Conservation (phyloP, 768 basidiomycete genomes). For the Mycena galericulata region DNA sequence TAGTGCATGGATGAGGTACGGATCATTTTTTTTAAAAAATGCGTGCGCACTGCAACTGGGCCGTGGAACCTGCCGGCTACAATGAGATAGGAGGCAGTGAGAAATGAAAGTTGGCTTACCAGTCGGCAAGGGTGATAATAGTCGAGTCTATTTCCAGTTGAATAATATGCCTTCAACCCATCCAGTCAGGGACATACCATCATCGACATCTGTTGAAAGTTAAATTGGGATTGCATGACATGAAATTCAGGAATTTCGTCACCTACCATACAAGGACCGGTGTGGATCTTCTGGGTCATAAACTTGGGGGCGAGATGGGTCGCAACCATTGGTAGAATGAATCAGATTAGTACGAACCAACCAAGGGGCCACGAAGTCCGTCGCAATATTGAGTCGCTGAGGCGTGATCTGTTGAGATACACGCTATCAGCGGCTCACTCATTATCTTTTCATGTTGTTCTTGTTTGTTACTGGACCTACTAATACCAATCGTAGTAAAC, state of each 20-base stretch:
- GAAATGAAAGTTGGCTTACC: background rate
- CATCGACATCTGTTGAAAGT: slow-evolving; percentile 11
- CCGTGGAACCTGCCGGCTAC: too few species aligned
- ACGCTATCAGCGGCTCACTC: too few species aligned
- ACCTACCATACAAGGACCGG: background rate
- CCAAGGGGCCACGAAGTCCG: slow-evolving; percentile 9
- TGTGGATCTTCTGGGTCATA: slow-evolving; percentile 23
- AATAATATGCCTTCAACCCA: background rate
- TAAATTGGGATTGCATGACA: background rate
- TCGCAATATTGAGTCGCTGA: slow-evolving; percentile 12
- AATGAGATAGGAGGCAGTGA: too few species aligned
- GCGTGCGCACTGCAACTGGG: too few species aligned
- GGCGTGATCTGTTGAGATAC: too few species aligned
- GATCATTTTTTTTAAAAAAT: too few species aligned
- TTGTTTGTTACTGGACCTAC: too few species aligned
- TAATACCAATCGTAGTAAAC: too few species aligned
- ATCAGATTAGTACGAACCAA: background rate
- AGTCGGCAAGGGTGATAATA: slow-evolving; percentile 19
- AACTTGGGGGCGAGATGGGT: background rate
- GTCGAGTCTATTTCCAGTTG: background rate
- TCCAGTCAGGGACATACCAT: slow-evolving; percentile 1
- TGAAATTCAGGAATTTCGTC: too few species aligned
- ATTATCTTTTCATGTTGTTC: too few species aligned
- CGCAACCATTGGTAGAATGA: too few species aligned
- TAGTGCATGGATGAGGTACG: too few species aligned